These are phyloP conservation scores for Penicillium angulare DNA, from an alignment of 495 filamentous ascomycete species.

Conservation along the genomic window DNA sequence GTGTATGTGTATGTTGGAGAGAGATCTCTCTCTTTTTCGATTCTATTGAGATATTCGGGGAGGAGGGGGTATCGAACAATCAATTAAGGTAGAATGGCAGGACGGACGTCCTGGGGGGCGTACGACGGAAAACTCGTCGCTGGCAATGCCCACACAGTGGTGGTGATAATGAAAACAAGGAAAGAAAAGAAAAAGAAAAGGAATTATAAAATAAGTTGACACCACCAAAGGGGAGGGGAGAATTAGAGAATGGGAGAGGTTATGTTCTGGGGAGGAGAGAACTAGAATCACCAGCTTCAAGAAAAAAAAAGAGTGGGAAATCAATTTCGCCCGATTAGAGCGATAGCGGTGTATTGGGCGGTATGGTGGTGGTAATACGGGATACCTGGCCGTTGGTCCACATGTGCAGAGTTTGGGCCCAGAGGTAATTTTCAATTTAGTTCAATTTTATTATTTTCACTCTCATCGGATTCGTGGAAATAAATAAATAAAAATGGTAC, in stretches of 20 bases:
- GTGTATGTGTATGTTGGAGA: conserved; percentile 2
- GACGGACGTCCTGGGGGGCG: conserved; percentile 9
- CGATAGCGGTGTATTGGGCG: conserved; percentile 12
- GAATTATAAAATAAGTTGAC: conserved; percentile 3
- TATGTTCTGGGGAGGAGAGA: conserved; percentile 2
- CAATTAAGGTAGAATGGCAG: conserved; percentile 4
- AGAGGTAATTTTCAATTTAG: background rate
- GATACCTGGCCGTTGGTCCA: conserved; percentile 1
- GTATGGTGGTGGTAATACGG: conserved; percentile 14
- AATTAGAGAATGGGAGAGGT: conserved; percentile 1
- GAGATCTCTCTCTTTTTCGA: background rate
- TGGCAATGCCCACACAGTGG: conserved; percentile 9
- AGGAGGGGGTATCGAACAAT: conserved; percentile 15
- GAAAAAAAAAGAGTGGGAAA: conserved; percentile 36
- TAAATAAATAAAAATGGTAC: too few species aligned
- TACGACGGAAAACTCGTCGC: conserved; percentile 17
- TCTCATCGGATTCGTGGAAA: too few species aligned
- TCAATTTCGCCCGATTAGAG: conserved; percentile 16
- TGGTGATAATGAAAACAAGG: conserved; percentile 2
- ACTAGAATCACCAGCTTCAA: background rate
- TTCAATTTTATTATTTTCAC: too few species aligned
- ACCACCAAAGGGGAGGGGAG: conserved; percentile 3
- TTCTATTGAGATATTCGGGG: background rate
- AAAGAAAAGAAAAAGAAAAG: conserved; percentile 9
- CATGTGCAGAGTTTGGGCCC: too few species aligned